Evolutionary conservation across 2,329 filamentous ascomycete genomes (phyloP).

Genomic region (Colletotrichum tofieldiae): DNA sequence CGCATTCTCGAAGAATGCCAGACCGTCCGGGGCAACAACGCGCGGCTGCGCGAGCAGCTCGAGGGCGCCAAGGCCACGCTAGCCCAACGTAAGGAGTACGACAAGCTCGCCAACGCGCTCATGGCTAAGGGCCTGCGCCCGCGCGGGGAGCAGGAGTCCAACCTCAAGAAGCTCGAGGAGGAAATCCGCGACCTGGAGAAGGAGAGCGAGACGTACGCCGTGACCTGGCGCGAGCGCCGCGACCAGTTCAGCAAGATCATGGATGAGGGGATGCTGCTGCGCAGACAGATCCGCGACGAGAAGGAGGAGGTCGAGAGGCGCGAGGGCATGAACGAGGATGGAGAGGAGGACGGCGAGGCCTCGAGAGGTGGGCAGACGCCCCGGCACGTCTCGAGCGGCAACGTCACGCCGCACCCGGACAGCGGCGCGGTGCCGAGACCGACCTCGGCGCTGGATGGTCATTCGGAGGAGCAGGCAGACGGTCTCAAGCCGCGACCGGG

Average conservation of each 20-base stretch:
- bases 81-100: conserved; percentile 86
- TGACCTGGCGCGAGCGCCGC: conserved; percentile 86
- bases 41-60: conserved; percentile 80
- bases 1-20: conserved; percentile 86
- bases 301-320: conserved; percentile 93
- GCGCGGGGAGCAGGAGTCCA: conserved; percentile 85
- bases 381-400: conserved; percentile 64
- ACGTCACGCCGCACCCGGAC: conserved; percentile 67
- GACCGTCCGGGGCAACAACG: conserved; percentile 82
- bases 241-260: conserved; percentile 92
- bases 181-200: conserved; percentile 91
- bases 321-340: conserved; percentile 84
- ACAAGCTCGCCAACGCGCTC: conserved; percentile 84
- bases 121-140: conserved; percentile 74
- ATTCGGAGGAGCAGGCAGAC: conserved; percentile 52
- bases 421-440: conserved; percentile 54
- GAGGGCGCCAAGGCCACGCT: conserved; percentile 83
- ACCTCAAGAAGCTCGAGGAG: conserved; percentile 85
- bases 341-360: conserved; percentile 71
- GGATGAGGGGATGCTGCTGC: conserved; percentile 89
- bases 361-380: conserved; percentile 66
- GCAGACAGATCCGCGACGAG: conserved; percentile 91
- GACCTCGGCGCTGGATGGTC: conserved; percentile 52
- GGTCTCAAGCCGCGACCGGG: conserved; percentile 41
- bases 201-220: conserved; percentile 85